A percentile compares a stretch with the other conserved stretches of the same genome.
Evolutionary conservation across 1,284 basidiomycete species (phyloP).

Genomic region (Irpex sp.): DNA sequence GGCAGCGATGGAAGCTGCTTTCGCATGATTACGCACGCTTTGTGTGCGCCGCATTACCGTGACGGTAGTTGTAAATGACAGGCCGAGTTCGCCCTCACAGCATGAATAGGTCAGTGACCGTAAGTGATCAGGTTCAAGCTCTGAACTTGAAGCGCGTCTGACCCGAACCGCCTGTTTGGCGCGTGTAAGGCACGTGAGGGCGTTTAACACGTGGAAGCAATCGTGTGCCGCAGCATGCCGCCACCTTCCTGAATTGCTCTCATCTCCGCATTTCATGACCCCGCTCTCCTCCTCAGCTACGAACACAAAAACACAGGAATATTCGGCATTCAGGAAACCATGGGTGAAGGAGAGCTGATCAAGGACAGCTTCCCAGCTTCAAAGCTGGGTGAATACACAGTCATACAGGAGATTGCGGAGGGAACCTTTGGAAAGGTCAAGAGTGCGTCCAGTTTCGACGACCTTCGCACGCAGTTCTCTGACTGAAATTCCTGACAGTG

Average conservation of each 20-base stretch:
- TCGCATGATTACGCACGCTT: slow-evolving; percentile 43
- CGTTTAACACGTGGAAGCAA: not conserved
- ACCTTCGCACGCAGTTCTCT: not conserved
- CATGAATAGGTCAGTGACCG: not conserved
- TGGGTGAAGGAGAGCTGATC: slow-evolving; percentile 21
- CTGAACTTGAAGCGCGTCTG: not conserved
- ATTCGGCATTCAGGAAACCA: slow-evolving; percentile 5
- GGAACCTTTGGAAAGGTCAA: slow-evolving; percentile 99
- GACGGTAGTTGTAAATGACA: no score
- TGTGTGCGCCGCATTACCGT: slow-evolving; percentile 28
- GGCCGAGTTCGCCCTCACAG: no score
- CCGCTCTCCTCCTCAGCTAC: not conserved
- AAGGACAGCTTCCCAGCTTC: slow-evolving; percentile 40
- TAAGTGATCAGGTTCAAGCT: not conserved
- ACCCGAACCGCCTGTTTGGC: not conserved
- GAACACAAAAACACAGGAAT: slow-evolving; percentile 5
- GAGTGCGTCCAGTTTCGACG: slow-evolving; percentile 54
- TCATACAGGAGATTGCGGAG: slow-evolving; percentile 74
- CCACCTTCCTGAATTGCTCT: not conserved
- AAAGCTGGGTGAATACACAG: slow-evolving; percentile 77
- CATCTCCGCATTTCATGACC: not conserved
- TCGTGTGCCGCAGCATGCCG: not conserved
- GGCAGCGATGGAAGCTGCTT: slow-evolving; percentile 43
- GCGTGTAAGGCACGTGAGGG: slow-evolving; percentile 1
- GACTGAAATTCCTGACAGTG: slow-evolving; percentile 47